Percentiles rank a stretch among this genome's conserved stretches.
phyloP scores from a whole-genome alignment of 2,329 filamentous ascomycete genomes.

The Chrysosporium queenslandicum region DNA sequence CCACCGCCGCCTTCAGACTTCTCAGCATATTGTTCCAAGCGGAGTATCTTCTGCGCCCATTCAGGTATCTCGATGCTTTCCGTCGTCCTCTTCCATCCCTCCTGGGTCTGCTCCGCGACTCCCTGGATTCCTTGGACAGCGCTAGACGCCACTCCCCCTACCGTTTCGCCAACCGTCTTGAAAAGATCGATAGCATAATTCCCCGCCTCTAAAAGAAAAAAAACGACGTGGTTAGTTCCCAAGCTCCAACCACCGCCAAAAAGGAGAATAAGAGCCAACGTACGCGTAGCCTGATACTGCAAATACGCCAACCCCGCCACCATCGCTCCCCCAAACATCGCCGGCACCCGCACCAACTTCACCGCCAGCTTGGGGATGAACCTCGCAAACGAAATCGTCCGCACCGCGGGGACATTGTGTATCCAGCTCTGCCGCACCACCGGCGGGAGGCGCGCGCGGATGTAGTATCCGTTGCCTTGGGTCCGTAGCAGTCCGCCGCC shows the following conservation, averaged over 20 bases:
- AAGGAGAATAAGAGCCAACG: conserved; percentile 29
- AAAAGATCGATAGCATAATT: conserved; percentile 69
- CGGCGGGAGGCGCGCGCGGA: conserved; percentile 38
- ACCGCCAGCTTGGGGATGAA: conserved; percentile 75
- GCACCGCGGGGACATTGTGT: conserved; percentile 62
- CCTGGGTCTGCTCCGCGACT: conserved; percentile 66
- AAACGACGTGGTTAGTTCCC: neutral
- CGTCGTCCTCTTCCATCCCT: conserved; percentile 75
- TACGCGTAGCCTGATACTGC: conserved; percentile 89
- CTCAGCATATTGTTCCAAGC: conserved; percentile 48
- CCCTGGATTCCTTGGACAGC: conserved; percentile 63
- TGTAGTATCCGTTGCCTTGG: conserved; percentile 46
- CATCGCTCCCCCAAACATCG: conserved; percentile 80
- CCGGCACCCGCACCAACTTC: conserved; percentile 79
- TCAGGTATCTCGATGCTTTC: conserved; percentile 61
- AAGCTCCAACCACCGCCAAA: too few species aligned
- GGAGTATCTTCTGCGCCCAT: conserved; percentile 69
- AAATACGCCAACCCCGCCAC: conserved; percentile 83
- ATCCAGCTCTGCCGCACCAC: conserved; percentile 77
- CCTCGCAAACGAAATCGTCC: conserved; percentile 57
- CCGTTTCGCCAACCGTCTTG: conserved; percentile 60
- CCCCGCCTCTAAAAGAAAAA: conserved; percentile 50
- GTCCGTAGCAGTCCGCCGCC: conserved; percentile 61
- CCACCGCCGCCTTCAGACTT: conserved; percentile 37
- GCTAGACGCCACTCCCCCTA: conserved; percentile 56